These are phyloP conservation scores for Lunasporangiospora selenospora DNA, from an alignment of 192 early-diverging fungal genomes.

Conservation along the genomic window DNA sequence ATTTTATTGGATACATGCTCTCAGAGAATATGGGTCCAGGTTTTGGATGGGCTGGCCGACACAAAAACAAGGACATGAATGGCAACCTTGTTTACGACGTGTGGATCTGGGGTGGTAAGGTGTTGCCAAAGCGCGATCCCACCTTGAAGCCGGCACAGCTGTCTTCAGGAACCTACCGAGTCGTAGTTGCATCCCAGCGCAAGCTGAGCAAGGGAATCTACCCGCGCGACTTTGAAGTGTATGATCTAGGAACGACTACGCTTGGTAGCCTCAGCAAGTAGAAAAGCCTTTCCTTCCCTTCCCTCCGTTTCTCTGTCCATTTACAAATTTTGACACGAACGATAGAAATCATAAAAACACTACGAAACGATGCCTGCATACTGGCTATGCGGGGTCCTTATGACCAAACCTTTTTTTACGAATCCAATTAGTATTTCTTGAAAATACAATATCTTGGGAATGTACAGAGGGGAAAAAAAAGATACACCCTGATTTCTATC, in stretches of 20 bases:
- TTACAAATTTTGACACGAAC: too few species aligned
- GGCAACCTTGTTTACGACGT: neutral
- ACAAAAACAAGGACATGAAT: neutral
- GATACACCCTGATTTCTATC: too few species aligned
- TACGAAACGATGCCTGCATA: too few species aligned
- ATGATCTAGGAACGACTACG: constrained; percentile 2
- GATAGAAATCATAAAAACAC: too few species aligned
- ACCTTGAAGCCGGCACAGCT: constrained; percentile 2
- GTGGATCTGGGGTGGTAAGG: constrained; percentile 14
- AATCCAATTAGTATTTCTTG: too few species aligned
- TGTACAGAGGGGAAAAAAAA: too few species aligned
- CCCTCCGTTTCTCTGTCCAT: too few species aligned
- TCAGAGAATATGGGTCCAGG: neutral
- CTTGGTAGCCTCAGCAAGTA: neutral
- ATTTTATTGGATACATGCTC: constrained; percentile 14
- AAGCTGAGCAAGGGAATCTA: constrained; percentile 27
- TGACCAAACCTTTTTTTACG: too few species aligned
- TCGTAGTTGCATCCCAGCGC: constrained; percentile 17
- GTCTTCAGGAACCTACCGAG: constrained; percentile 11
- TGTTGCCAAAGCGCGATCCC: neutral
- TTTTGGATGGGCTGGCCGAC: constrained; percentile 2
- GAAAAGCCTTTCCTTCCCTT: neutral
- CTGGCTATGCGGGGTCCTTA: neutral
- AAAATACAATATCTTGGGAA: too few species aligned
- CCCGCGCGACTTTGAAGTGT: constrained; percentile 28